Evolutionary conservation across 2,329 filamentous ascomycete genomes (phyloP).

Genomic region (Colletotrichum tofieldiae): DNA sequence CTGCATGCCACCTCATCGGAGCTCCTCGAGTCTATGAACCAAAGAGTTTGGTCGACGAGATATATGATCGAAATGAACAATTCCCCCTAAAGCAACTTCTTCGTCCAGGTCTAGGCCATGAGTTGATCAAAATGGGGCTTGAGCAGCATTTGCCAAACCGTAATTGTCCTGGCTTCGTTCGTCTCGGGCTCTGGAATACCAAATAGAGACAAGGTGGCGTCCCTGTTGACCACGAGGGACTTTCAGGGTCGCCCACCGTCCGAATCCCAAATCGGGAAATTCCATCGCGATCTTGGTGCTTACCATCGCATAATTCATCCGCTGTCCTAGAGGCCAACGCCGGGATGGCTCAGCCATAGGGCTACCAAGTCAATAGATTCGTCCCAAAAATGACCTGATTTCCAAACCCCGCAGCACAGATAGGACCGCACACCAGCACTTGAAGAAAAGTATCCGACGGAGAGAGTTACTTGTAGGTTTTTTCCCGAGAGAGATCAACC

Average conservation of each 20-base stretch:
- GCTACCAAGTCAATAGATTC: not conserved
- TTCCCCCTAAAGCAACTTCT: not conserved
- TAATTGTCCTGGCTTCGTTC: too few species aligned
- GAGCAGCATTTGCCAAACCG: not conserved
- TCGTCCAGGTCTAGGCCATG: not conserved
- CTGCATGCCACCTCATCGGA: not conserved
- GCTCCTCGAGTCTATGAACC: not conserved
- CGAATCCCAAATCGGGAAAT: not conserved
- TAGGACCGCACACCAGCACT: too few species aligned
- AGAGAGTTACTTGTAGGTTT: too few species aligned
- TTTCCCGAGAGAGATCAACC: too few species aligned
- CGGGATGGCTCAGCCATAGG: not conserved
- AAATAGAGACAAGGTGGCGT: not conserved
- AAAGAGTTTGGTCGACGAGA: not conserved
- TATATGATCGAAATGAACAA: too few species aligned
- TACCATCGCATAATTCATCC: not conserved
- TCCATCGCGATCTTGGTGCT: not conserved
- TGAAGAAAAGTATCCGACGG: too few species aligned
- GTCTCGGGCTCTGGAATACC: not conserved
- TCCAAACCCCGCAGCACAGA: not conserved
- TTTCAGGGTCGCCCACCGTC: not conserved
- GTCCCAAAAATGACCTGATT: not conserved
- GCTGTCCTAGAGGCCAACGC: not conserved
- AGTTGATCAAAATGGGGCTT: too few species aligned
- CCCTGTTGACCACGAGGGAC: not conserved